Evolutionary conservation across 495 filamentous ascomycete species (phyloP).

Genomic region (Xylaria intraflava): DNA sequence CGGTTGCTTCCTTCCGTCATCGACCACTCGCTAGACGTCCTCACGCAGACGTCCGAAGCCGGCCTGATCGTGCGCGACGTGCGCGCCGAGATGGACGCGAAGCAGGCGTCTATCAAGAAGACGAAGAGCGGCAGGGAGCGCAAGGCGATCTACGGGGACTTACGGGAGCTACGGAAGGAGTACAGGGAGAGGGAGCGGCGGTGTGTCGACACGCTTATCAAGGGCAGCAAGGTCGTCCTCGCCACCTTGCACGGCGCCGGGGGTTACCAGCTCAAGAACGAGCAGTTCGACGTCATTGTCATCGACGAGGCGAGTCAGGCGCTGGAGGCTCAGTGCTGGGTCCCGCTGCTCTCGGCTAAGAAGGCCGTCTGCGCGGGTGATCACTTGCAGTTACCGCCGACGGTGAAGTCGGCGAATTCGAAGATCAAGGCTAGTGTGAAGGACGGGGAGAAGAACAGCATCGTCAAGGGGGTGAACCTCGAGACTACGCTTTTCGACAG

Average conservation of each 20-base stretch:
- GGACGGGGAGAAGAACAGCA: conserved; percentile 24
- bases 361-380: conserved; percentile 92
- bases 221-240: conserved; percentile 76
- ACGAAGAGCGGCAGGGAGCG: conserved; percentile 74
- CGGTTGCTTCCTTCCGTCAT: conserved; percentile 83
- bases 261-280: conserved; percentile 69
- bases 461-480: conserved; percentile 50
- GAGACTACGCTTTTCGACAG: conserved; percentile 90
- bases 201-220: conserved; percentile 70
- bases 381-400: conserved; percentile 89
- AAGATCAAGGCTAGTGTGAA: conserved; percentile 34
- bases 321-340: conserved; percentile 96
- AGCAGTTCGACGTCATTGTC: conserved; percentile 87
- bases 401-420: conserved; percentile 73
- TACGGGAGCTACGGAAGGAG: conserved; percentile 81
- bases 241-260: conserved; percentile 92
- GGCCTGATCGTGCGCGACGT: conserved; percentile 88
- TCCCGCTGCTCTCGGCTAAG: conserved; percentile 70
- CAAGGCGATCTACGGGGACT: conserved; percentile 72
- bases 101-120: conserved; percentile 83
- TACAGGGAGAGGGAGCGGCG: conserved; percentile 76
- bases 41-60: conserved; percentile 88
- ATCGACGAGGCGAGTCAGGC: conserved; percentile 96
- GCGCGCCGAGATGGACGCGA: conserved; percentile 85
- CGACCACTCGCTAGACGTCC: conserved; percentile 80